Percentiles rank a stretch among this genome's conserved stretches.
Conservation (phyloP, 2,329 filamentous ascomycete species). For the Hypoxylon sp. region DNA sequence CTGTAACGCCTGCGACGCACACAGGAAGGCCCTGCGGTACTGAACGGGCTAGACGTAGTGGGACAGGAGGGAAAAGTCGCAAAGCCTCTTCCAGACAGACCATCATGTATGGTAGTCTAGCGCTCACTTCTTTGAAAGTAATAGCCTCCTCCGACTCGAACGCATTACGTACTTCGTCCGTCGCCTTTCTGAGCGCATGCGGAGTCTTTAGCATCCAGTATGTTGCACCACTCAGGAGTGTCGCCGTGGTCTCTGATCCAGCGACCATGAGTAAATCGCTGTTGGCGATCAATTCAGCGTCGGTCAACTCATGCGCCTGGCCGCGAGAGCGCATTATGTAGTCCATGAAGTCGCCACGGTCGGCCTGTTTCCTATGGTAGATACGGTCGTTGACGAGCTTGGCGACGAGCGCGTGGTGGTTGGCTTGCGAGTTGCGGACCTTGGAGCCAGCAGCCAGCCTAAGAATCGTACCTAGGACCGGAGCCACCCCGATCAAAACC, state of each 20-base stretch:
- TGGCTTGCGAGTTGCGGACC: slow-evolving; percentile 49
- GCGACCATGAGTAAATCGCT: slow-evolving; percentile 51
- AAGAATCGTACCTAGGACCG: slow-evolving; percentile 33
- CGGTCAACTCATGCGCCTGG: slow-evolving; percentile 48
- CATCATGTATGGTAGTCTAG: slow-evolving; percentile 46
- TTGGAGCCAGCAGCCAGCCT: slow-evolving; percentile 44
- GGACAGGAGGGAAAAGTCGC: slow-evolving; percentile 48
- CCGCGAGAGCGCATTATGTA: slow-evolving; percentile 52
- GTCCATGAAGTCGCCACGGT: slow-evolving; percentile 52
- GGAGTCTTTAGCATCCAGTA: slow-evolving; percentile 53
- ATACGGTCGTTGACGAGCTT: slow-evolving; percentile 46
- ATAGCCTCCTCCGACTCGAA: slow-evolving; percentile 62
- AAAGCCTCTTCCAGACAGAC: slow-evolving; percentile 48
- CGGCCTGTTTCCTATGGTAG: slow-evolving; percentile 46
- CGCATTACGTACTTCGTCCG: slow-evolving; percentile 60
- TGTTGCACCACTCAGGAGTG: slow-evolving; percentile 46
- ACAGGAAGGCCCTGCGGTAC: slow-evolving; percentile 43
- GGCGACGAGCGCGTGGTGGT: slow-evolving; percentile 45
- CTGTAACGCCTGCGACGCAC: slow-evolving; percentile 43
- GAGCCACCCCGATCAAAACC: slow-evolving; percentile 41
- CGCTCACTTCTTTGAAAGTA: slow-evolving; percentile 54
- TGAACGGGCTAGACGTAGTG: slow-evolving; percentile 40
- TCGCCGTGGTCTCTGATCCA: slow-evolving; percentile 52
- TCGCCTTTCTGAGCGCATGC: slow-evolving; percentile 44
- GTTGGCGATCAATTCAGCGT: slow-evolving; percentile 53